These are phyloP conservation scores for Zea mays DNA, from an alignment of 176 grass and related monocot genomes.

Conservation along the genomic window DNA sequence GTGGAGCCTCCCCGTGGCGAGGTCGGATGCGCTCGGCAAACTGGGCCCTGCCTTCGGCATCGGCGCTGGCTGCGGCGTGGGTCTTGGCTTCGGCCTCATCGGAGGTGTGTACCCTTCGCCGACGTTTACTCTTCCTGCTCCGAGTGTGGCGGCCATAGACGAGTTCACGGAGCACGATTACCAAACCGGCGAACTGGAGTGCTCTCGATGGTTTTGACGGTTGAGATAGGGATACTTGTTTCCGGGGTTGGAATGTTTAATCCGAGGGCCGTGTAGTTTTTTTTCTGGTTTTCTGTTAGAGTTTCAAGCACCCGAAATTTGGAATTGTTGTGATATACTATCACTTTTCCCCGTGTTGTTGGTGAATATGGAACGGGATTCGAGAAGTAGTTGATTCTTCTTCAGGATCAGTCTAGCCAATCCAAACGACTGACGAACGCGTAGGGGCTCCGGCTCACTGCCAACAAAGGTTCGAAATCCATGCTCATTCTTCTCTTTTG, in stretches of 20 bases:
- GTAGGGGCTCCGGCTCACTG: not conserved
- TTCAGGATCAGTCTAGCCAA: not conserved
- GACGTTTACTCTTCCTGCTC: not conserved
- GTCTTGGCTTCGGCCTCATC: conserved; percentile 72
- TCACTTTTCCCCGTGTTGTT: too few relatives aligned
- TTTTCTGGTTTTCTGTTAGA: not conserved
- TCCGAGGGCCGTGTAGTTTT: not conserved
- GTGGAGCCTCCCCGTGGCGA: conserved; percentile 64
- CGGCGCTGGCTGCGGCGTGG: conserved; percentile 82
- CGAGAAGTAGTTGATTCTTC: not conserved
- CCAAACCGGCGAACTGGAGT: not conserved
- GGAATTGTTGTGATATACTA: not conserved
- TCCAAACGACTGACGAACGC: not conserved
- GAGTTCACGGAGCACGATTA: not conserved
- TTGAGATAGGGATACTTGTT: not conserved
- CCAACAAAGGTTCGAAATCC: not conserved
- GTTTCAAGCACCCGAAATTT: not conserved
- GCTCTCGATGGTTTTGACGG: not conserved
- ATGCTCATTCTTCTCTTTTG: not conserved
- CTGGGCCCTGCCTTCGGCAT: conserved; percentile 71
- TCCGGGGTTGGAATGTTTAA: not conserved
- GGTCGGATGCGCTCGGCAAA: conserved; percentile 67
- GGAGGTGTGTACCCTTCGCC: conserved; percentile 56
- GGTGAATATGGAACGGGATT: not conserved
- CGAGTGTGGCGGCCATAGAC: not conserved